A percentile compares a stretch with the other conserved stretches of the same genome.
Evolutionary conservation across 2,329 filamentous ascomycete species (phyloP).

Genomic region (Arthroderma sp.): DNA sequence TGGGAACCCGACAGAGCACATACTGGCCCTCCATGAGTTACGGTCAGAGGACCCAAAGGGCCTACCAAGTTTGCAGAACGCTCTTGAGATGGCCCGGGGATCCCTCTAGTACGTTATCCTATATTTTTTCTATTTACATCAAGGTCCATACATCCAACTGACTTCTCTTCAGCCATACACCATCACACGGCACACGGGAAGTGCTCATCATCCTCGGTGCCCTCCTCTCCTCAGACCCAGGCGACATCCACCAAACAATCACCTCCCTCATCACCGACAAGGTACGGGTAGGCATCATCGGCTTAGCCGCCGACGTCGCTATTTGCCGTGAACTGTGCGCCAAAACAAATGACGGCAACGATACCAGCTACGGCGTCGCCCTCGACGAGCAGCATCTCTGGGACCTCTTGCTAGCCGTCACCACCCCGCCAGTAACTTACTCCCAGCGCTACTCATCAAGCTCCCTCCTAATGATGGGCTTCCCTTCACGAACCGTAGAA

Average conservation of each 20-base stretch:
- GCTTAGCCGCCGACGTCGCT: constrained; percentile 79
- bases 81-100: constrained; percentile 86
- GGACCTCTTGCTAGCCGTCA: constrained; percentile 77
- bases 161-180: constrained; percentile 54
- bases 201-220: constrained; percentile 87
- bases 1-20: constrained; percentile 81
- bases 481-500: constrained; percentile 74
- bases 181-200: constrained; percentile 84
- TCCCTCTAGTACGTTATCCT: constrained; percentile 56
- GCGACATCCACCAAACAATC: constrained; percentile 90
- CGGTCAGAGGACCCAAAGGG: constrained; percentile 58
- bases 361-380: constrained; percentile 62
- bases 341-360: constrained; percentile 72
- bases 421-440: constrained; percentile 76
- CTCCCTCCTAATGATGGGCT: constrained; percentile 89
- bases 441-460: constrained; percentile 40
- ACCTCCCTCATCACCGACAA: constrained; percentile 63
- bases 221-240: constrained; percentile 78
- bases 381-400: constrained; percentile 78
- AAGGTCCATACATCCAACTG: not conserved
- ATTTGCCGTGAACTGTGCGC: constrained; percentile 81
- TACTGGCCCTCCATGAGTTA: constrained; percentile 59
- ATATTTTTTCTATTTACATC: no score
- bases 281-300: constrained; percentile 79
- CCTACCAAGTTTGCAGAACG: constrained; percentile 78